A percentile compares a stretch with the other conserved stretches of the same genome.
These are phyloP conservation scores for Globisporangium carolinianum DNA, from an alignment of 352 stramenopile species.

Conservation along the genomic window DNA sequence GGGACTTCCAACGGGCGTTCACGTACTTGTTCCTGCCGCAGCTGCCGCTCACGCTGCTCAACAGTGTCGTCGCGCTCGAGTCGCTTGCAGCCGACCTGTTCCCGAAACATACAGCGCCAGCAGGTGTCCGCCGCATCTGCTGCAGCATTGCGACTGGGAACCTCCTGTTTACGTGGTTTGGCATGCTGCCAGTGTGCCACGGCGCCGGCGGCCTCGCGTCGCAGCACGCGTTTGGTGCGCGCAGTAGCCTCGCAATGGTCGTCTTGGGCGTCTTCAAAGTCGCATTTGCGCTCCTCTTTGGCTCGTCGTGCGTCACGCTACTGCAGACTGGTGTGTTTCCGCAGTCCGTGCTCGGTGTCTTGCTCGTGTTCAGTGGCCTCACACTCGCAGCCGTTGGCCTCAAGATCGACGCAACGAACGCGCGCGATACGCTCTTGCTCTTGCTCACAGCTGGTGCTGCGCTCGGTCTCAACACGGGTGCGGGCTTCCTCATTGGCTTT, in stretches of 20 bases:
- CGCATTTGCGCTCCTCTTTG: slow-evolving; percentile 86
- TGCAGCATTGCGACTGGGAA: slow-evolving; percentile 75
- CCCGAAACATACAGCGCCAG: slow-evolving; percentile 61
- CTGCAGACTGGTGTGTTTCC: slow-evolving; percentile 55
- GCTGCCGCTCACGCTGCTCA: slow-evolving; percentile 88
- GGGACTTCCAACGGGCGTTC: slow-evolving; percentile 71
- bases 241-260: slow-evolving; percentile 86
- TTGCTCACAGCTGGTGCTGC: slow-evolving; percentile 32
- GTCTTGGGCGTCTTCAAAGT: slow-evolving; percentile 88
- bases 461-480: slow-evolving; percentile 50
- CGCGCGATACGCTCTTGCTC: slow-evolving; percentile 30
- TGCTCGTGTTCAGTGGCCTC: slow-evolving; percentile 52
- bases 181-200: slow-evolving; percentile 91
- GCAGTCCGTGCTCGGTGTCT: slow-evolving; percentile 44
- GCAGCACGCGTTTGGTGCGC: slow-evolving; percentile 89
- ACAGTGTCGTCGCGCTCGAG: slow-evolving; percentile 90
- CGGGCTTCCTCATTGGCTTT: slow-evolving; percentile 44
- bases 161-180: slow-evolving; percentile 83
- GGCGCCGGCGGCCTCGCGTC: slow-evolving; percentile 88
- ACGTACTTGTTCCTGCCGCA: slow-evolving; percentile 87
- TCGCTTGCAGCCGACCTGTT: slow-evolving; percentile 86
- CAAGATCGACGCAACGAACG: slow-evolving; percentile 35
- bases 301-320: slow-evolving; percentile 54
- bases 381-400: slow-evolving; percentile 41
- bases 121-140: slow-evolving; percentile 55